Percentiles rank a stretch among this genome's conserved stretches.
Evolutionary conservation across 2,329 filamentous ascomycete genomes (phyloP).

Genomic region (Dactylellina parvicollis): DNA sequence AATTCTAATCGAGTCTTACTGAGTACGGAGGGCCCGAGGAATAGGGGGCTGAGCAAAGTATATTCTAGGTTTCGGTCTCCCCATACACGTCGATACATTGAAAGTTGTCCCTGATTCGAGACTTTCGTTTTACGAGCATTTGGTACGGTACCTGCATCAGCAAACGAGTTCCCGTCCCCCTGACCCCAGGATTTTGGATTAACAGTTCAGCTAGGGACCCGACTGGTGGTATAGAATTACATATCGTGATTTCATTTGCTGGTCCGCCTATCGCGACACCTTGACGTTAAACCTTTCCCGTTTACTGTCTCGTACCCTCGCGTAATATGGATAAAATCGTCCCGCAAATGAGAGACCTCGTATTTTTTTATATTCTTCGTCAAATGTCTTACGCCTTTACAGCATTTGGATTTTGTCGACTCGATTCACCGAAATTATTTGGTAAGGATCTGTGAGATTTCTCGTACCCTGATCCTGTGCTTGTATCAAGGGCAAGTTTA

Average conservation of each 20-base stretch:
- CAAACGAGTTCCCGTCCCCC: conserved; percentile 19
- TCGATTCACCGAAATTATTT: too few relatives aligned
- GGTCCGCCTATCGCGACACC: conserved; percentile 20
- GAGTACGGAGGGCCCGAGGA: neutral
- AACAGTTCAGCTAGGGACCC: neutral
- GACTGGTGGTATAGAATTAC: neutral
- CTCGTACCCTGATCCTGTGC: too few relatives aligned
- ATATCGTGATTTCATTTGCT: neutral
- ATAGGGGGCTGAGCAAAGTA: conserved; percentile 13
- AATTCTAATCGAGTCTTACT: neutral
- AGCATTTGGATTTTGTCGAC: neutral
- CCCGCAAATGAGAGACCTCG: conserved; percentile 38
- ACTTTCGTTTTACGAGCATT: conserved; percentile 24
- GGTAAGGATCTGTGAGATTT: too few relatives aligned
- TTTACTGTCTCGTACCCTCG: neutral
- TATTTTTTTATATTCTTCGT: conserved; percentile 28
- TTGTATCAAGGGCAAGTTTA: too few relatives aligned
- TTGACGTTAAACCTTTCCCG: conserved; percentile 21
- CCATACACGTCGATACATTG: neutral
- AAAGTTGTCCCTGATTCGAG: conserved; percentile 2
- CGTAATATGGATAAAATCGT: conserved; percentile 50
- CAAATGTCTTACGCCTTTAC: conserved; percentile 1
- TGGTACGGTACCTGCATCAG: conserved; percentile 53
- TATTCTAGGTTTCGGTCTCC: neutral
- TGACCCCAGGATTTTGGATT: conserved; percentile 26